Evolutionary conservation across 2,329 filamentous ascomycete species (phyloP).

Genomic region (Neonectria hederae): DNA sequence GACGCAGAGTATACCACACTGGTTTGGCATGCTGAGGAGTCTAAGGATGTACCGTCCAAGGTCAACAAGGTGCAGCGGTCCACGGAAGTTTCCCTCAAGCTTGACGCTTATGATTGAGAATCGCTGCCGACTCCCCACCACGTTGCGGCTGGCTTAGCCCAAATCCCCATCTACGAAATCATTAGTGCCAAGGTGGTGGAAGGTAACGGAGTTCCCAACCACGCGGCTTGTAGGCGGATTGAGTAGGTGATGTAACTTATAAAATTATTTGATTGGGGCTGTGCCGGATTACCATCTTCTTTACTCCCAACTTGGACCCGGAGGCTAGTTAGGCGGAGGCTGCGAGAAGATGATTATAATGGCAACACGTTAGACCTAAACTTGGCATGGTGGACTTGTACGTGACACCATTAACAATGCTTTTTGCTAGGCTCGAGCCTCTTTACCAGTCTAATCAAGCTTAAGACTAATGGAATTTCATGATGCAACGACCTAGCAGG

Average conservation of each 20-base stretch:
- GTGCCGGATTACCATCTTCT: constrained; percentile 9
- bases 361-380: not conserved
- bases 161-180: constrained; percentile 20
- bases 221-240: constrained; percentile 15
- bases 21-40: constrained; percentile 47
- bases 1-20: constrained; percentile 63
- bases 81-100: constrained; percentile 12
- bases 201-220: constrained; percentile 19
- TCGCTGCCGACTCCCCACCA: constrained; percentile 24
- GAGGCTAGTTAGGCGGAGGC: not conserved
- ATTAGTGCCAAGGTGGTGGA: constrained; percentile 25
- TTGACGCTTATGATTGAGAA: constrained; percentile 22
- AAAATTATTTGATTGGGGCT: not conserved
- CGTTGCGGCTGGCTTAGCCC: constrained; percentile 20
- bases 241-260: constrained; percentile 4
- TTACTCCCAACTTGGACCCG: not conserved
- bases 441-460: not conserved
- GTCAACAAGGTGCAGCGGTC: constrained; percentile 43
- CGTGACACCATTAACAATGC: not conserved
- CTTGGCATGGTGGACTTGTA: not conserved
- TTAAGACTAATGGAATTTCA: not conserved
- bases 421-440: not conserved
- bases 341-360: not conserved
- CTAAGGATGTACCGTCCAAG: constrained; percentile 23
- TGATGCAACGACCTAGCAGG: not conserved